Evolutionary conservation across 768 basidiomycete species (phyloP).

Genomic region (Solioccasus polychromus): DNA sequence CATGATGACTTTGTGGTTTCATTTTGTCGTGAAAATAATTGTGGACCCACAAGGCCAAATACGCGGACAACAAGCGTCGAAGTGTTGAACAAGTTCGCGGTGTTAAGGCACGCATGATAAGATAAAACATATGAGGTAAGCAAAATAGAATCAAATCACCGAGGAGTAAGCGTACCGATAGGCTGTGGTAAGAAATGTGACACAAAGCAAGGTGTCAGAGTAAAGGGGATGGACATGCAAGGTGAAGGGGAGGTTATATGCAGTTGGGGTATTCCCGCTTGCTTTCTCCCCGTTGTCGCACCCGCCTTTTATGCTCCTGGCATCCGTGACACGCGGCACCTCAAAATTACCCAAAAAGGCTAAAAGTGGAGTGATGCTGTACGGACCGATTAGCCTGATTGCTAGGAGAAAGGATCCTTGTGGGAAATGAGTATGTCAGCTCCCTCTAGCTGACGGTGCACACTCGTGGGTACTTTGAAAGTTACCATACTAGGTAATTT

Average conservation of each 20-base stretch:
- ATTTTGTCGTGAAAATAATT: constrained; percentile 29
- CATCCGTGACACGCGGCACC: constrained; percentile 14
- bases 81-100: neutral
- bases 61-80: constrained; percentile 24
- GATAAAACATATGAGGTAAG: constrained; percentile 24
- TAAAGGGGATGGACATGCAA: constrained; percentile 3
- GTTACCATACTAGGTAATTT: constrained; percentile 25
- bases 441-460: constrained; percentile 12
- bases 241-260: neutral
- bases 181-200: neutral
- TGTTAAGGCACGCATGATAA: constrained; percentile 15
- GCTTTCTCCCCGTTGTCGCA: constrained; percentile 8
- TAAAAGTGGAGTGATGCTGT: constrained; percentile 22
- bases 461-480: constrained; percentile 1
- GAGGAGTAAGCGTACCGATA: constrained; percentile 10
- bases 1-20: constrained; percentile 24
- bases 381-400: constrained; percentile 20
- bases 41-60: constrained; percentile 36
- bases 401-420: constrained; percentile 21
- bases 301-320: constrained; percentile 27
- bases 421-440: constrained; percentile 33
- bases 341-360: constrained; percentile 27
- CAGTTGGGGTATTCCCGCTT: constrained; percentile 8
- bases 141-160: constrained; percentile 10
- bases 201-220: neutral